Conservation (phyloP, 768 basidiomycete genomes). For the Nidularia pulvinata region DNA sequence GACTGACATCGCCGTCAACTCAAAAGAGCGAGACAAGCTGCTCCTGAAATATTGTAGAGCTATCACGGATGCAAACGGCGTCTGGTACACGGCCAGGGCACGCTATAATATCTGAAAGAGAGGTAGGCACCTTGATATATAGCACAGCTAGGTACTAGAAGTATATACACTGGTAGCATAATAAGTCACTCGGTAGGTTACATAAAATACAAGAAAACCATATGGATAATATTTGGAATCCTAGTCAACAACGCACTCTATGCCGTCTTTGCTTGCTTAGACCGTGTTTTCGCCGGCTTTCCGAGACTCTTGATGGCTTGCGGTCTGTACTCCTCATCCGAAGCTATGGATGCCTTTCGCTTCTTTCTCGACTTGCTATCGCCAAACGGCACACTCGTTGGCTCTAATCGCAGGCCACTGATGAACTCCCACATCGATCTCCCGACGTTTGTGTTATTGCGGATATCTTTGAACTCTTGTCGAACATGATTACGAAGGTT, state of each 20-base stretch:
- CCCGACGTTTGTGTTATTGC: constrained; percentile 56
- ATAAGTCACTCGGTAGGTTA: too few species aligned
- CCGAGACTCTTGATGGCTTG: constrained; percentile 16
- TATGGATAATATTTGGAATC: neutral
- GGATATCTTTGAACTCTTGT: constrained; percentile 58
- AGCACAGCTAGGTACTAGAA: too few species aligned
- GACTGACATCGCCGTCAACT: constrained; percentile 76
- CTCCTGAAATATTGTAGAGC: constrained; percentile 86
- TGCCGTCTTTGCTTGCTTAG: constrained; percentile 23
- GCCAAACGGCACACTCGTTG: constrained; percentile 3
- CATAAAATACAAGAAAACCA: too few species aligned
- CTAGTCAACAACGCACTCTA: neutral
- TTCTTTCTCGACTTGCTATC: constrained; percentile 8
- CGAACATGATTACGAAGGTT: constrained; percentile 59
- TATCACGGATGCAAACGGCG: constrained; percentile 62
- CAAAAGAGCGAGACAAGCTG: constrained; percentile 86
- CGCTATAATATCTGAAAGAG: constrained; percentile 41
- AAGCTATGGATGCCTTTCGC: constrained; percentile 25
- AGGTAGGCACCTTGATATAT: too few species aligned
- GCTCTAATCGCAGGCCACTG: constrained; percentile 30
- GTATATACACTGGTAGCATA: too few species aligned
- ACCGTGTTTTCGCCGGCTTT: constrained; percentile 37
- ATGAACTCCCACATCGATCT: constrained; percentile 61
- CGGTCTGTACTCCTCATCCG: constrained; percentile 49
- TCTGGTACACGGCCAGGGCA: constrained; percentile 75